A percentile compares a stretch with the other conserved stretches of the same genome.
Conservation (phyloP, 768 basidiomycete species). For the Rhizopogon salebrosus region DNA sequence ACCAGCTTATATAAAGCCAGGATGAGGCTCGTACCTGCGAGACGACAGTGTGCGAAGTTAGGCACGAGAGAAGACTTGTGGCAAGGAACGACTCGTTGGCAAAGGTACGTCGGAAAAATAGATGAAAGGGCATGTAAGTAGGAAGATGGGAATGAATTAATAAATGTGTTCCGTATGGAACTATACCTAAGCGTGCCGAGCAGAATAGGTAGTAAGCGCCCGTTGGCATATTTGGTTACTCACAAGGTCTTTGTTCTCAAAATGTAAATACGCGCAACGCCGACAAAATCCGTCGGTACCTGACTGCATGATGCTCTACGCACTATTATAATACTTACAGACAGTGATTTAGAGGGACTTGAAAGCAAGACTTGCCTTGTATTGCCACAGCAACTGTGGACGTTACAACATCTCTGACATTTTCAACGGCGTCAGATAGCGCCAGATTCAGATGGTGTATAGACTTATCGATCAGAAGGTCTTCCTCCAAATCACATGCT, state of each 20-base stretch:
- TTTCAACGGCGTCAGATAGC: neutral
- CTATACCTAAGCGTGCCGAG: constrained; percentile 7
- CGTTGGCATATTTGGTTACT: constrained; percentile 7
- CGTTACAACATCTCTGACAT: too few species aligned
- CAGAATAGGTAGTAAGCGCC: constrained; percentile 3
- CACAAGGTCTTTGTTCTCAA: constrained; percentile 18
- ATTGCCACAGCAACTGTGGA: neutral
- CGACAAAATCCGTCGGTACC: neutral
- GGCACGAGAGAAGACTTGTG: neutral
- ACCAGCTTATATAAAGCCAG: constrained; percentile 1
- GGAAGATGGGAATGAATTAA: neutral
- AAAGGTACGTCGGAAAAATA: constrained; percentile 5
- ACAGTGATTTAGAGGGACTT: neutral
- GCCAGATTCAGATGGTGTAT: neutral
- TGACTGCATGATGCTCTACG: too few species aligned
- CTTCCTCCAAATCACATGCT: neutral
- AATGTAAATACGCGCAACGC: constrained; percentile 5
- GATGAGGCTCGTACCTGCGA: constrained; percentile 11
- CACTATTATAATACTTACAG: too few species aligned
- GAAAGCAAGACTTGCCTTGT: neutral
- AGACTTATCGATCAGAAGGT: neutral
- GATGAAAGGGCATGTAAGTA: neutral
- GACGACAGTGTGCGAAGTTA: constrained; percentile 2
- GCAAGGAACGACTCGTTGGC: constrained; percentile 8
- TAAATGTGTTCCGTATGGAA: constrained; percentile 6